phyloP scores from a whole-genome alignment of 495 filamentous ascomycete species.

The Annulohypoxylon moriforme region DNA sequence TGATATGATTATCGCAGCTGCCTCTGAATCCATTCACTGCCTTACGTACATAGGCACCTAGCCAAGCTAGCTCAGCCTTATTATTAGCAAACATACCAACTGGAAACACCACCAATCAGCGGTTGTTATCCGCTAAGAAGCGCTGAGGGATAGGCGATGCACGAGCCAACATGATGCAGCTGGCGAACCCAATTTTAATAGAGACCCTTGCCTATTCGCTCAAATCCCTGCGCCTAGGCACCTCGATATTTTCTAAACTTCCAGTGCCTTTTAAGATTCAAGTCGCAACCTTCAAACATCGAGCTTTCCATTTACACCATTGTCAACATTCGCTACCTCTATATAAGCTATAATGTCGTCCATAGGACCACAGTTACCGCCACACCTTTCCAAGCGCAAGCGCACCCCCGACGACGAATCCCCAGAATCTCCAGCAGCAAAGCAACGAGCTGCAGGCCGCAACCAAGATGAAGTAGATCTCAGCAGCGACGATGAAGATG shows the following conservation, averaged over 20 bases:
- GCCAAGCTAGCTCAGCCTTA: slow-evolving; percentile 38
- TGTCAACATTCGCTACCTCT: background rate
- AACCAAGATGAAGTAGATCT: slow-evolving; percentile 55
- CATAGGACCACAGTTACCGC: slow-evolving; percentile 63
- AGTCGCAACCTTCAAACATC: slow-evolving; percentile 1
- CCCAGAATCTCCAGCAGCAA: slow-evolving; percentile 51
- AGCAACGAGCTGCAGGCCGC: slow-evolving; percentile 46
- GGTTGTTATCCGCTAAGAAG: background rate
- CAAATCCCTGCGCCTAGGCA: slow-evolving; percentile 15
- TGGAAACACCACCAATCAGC: slow-evolving; percentile 22
- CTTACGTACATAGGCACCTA: slow-evolving; percentile 24
- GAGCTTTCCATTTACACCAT: background rate
- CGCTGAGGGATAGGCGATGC: slow-evolving; percentile 25
- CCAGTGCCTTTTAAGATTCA: background rate
- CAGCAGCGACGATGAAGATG: slow-evolving; percentile 49
- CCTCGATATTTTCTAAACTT: background rate
- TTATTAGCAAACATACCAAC: slow-evolving; percentile 28
- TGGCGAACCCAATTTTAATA: background rate
- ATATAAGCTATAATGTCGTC: slow-evolving; percentile 54
- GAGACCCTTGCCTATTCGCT: slow-evolving; percentile 8
- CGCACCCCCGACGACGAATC: slow-evolving; percentile 59
- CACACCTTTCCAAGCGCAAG: slow-evolving; percentile 65
- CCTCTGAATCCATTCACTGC: slow-evolving; percentile 31
- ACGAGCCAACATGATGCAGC: slow-evolving; percentile 23
- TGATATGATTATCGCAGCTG: slow-evolving; percentile 27